A percentile compares a stretch with the other conserved stretches of the same genome.
phyloP scores from a whole-genome alignment of 768 basidiomycete species.

The Myochromella boudieri region DNA sequence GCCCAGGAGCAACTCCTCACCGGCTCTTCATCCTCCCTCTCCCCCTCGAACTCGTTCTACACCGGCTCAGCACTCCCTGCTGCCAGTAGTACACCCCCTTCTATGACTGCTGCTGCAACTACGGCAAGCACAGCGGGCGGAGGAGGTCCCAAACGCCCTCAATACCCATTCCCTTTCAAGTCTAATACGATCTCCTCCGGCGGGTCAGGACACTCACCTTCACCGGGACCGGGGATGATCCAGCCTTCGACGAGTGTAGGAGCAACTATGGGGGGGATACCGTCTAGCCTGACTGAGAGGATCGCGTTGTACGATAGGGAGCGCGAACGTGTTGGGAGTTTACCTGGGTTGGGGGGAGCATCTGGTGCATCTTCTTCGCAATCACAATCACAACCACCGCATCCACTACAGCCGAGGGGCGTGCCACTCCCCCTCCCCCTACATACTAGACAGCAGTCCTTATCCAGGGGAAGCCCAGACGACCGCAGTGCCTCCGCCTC shows the following conservation, averaged over 20 bases:
- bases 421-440: neutral
- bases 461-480: slow-evolving; percentile 10
- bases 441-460: slow-evolving; percentile 1
- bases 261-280: neutral
- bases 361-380: neutral
- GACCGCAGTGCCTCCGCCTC: slow-evolving; percentile 4
- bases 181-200: slow-evolving; percentile 25
- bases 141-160: neutral
- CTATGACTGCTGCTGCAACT: neutral
- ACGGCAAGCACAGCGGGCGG: neutral
- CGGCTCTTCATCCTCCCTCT: slow-evolving; percentile 18
- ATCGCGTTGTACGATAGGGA: slow-evolving; percentile 8
- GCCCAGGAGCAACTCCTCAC: slow-evolving; percentile 3
- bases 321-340: slow-evolving; percentile 13
- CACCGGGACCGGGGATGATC: neutral
- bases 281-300: slow-evolving; percentile 10
- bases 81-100: neutral
- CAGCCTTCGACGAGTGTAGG: neutral
- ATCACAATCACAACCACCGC: slow-evolving; percentile 6
- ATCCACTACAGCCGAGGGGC: neutral
- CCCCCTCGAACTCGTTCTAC: slow-evolving; percentile 19
- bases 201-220: too few species aligned
- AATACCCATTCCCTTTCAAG: slow-evolving; percentile 27
- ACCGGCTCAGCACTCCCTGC: neutral
- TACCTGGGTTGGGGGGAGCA: too few species aligned